These are phyloP conservation scores for Phytophthora rubi DNA, from an alignment of 352 stramenopile genomes.

Conservation along the genomic window DNA sequence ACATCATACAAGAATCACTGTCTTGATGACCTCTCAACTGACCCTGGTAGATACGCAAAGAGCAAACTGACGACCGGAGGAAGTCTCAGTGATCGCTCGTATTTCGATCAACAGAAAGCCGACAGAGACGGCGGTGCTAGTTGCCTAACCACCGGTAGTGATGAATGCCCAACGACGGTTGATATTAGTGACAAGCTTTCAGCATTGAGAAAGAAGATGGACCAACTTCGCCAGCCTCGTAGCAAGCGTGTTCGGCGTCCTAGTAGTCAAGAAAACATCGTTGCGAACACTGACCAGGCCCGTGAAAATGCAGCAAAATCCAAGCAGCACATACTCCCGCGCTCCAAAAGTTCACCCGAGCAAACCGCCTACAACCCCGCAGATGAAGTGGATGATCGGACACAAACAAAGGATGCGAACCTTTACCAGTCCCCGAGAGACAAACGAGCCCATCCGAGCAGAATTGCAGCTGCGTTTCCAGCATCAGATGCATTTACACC, in stretches of 20 bases:
- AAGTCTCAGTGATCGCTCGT: conserved; percentile 55
- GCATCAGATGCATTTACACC: conserved; percentile 10
- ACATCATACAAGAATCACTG: background rate
- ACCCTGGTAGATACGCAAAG: background rate
- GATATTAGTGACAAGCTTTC: conserved; percentile 60
- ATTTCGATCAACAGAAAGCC: conserved; percentile 30
- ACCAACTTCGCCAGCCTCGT: conserved; percentile 52
- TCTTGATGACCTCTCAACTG: conserved; percentile 2
- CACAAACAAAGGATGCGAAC: conserved; percentile 8
- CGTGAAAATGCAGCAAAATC: background rate
- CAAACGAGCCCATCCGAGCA: conserved; percentile 16
- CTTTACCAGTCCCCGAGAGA: conserved; percentile 8
- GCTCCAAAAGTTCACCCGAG: conserved; percentile 29
- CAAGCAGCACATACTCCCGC: conserved; percentile 1
- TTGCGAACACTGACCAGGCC: background rate
- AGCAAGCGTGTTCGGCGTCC: conserved; percentile 37
- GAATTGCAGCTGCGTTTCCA: background rate
- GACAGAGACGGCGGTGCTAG: background rate
- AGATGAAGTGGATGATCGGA: conserved; percentile 13
- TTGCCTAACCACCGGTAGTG: conserved; percentile 10
- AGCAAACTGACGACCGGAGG: conserved; percentile 18
- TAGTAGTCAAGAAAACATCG: conserved; percentile 18
- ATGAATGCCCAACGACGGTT: conserved; percentile 17
- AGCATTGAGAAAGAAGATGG: conserved; percentile 67
- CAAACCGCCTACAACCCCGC: conserved; percentile 7